phyloP scores from a whole-genome alignment of 306 rosid genomes.

The Trifolium subterraneum region DNA sequence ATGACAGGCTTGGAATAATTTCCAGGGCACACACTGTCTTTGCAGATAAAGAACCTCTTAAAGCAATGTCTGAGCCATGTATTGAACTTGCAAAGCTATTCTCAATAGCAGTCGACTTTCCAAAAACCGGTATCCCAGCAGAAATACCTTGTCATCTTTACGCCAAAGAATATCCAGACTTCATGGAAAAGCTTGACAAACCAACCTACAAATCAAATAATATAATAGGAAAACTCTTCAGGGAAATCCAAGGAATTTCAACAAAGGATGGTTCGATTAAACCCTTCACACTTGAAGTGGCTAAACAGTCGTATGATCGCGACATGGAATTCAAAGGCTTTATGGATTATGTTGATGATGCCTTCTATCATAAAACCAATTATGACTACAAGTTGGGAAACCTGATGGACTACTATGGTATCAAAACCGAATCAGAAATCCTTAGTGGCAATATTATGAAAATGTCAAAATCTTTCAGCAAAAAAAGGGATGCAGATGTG shows the following conservation, averaged over 20 bases:
- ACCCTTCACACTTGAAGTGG: slow-evolving; percentile 58
- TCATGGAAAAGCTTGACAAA: slow-evolving; percentile 81
- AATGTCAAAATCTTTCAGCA: slow-evolving; percentile 60
- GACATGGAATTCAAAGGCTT: slow-evolving; percentile 84
- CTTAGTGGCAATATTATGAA: slow-evolving; percentile 67
- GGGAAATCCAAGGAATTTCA: slow-evolving; percentile 60
- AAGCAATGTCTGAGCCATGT: slow-evolving; percentile 69
- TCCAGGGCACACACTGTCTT: slow-evolving; percentile 80
- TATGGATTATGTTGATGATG: slow-evolving; percentile 69
- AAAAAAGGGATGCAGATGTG: slow-evolving; percentile 65
- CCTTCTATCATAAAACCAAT: slow-evolving; percentile 58
- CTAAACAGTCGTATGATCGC: slow-evolving; percentile 54
- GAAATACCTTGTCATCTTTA: slow-evolving; percentile 55
- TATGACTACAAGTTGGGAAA: slow-evolving; percentile 84
- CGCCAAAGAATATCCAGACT: slow-evolving; percentile 78
- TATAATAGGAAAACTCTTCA: slow-evolving; percentile 78
- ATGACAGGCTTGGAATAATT: slow-evolving; percentile 79
- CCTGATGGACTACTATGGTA: slow-evolving; percentile 79
- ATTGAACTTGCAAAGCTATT: slow-evolving; percentile 67
- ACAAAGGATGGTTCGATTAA: slow-evolving; percentile 26
- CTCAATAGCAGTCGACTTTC: slow-evolving; percentile 85
- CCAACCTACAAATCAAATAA: slow-evolving; percentile 56
- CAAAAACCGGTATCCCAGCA: slow-evolving; percentile 86
- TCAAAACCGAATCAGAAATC: slow-evolving; percentile 80
- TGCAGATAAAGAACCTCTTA: slow-evolving; percentile 51